Base-by-base conservation (phyloP, 768 basidiomycete genomes). In the Boletus tomentosulus region DNA sequence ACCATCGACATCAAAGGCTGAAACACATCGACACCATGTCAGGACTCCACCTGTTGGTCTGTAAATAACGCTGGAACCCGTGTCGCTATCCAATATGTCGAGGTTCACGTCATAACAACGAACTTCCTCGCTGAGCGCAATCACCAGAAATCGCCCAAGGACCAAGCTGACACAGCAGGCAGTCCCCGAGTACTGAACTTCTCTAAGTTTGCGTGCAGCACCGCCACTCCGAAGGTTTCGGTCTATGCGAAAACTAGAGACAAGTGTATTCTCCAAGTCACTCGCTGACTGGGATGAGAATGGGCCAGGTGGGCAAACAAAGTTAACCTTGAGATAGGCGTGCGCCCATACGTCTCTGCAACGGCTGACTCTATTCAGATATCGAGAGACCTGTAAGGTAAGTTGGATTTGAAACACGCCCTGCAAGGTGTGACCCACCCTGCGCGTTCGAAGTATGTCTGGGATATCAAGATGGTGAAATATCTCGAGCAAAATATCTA, bases 71-170 rank as follows among this genome's bases (percentile, higher is more conserved):
- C 10, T 31, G 28, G 10, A 22, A 19, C 19, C 37, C 12, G 37
- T 39, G 13, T 42, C 16, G 19, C 8, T 24, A 37, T 37, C 15
- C 13, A 15, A 16, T 4, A 2, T 2, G 4, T 24, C 30, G 4
- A 52, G 38, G 41, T 33, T 42, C 52, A 57, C 22, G 30, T 61
- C 53, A 49, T 64, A 58, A 11, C 62, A 63, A 7, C 54, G 51
- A 9, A 63, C 44, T 47, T 58, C 51, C 13, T 58, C 47, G 16
- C 15, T 45, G 30, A 64, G 37, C 24, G 53, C 62, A 25, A 62
- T 8, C 31, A 64, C 5, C 16, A 61, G 25, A 39, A 55, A 65
- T 15, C 47, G 55, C 7, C 60, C 60, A 51, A 59, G 54, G 37
- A 65, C 44, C 35, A 64, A 35, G 25, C 43, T 49, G 1, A 43